Evolutionary conservation across 106 monocot species (phyloP).

Genomic region (Dioscorea dumetorum): DNA sequence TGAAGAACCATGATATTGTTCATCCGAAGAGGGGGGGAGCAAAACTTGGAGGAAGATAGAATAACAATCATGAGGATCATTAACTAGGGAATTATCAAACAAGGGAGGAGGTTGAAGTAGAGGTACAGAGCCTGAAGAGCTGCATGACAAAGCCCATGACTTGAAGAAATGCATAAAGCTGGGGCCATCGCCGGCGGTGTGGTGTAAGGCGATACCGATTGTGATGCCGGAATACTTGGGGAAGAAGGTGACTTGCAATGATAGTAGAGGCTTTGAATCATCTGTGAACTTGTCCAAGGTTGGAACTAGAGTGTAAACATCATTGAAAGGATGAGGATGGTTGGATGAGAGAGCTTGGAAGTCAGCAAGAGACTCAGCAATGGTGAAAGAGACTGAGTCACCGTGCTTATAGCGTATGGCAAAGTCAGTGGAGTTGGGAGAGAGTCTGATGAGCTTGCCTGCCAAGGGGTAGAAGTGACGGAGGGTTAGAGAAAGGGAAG

Average conservation of each 20-base stretch:
- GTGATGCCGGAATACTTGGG: constrained; percentile 9
- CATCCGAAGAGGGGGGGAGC: neutral
- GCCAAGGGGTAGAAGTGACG: constrained; percentile 33
- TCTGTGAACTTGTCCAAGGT: neutral
- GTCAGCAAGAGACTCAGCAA: constrained; percentile 21
- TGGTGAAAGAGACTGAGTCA: constrained; percentile 20
- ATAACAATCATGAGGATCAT: neutral
- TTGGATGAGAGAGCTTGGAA: constrained; percentile 12
- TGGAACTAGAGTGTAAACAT: constrained; percentile 19
- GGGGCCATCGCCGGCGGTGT: constrained; percentile 28
- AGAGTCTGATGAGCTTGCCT: constrained; percentile 11
- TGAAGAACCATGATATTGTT: neutral
- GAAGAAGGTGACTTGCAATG: constrained; percentile 36
- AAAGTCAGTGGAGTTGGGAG: constrained; percentile 6
- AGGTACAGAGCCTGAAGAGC: neutral
- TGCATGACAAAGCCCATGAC: constrained; percentile 21
- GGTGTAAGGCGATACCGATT: constrained; percentile 26
- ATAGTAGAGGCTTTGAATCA: constrained; percentile 16
- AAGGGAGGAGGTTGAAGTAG: neutral
- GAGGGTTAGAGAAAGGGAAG: constrained; percentile 52
- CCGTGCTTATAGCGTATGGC: constrained; percentile 27
- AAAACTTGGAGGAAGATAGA: neutral
- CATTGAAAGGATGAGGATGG: constrained; percentile 2
- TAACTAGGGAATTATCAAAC: neutral
- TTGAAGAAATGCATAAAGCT: constrained; percentile 29